Conservation (phyloP, 345 rosid species). For the Zanthoxylum bungeanum region DNA sequence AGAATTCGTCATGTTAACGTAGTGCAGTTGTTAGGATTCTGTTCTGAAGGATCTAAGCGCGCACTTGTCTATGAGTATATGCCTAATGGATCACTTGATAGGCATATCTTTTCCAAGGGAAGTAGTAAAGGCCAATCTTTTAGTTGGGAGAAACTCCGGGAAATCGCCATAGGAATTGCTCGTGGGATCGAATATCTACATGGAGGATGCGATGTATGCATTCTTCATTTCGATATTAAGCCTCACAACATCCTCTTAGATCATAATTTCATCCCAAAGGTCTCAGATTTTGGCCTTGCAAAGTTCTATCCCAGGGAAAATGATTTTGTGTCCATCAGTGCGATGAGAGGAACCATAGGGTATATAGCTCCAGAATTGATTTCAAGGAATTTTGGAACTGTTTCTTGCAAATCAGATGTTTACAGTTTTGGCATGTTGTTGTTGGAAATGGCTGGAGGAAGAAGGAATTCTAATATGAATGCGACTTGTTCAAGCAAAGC, state of each 20-base stretch:
- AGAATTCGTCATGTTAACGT: slow-evolving; percentile 12
- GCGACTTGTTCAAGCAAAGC: slow-evolving; percentile 4
- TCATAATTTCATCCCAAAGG: slow-evolving; percentile 20
- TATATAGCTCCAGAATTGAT: slow-evolving; percentile 8
- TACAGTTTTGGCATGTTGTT: slow-evolving; percentile 14
- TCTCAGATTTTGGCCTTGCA: slow-evolving; percentile 31
- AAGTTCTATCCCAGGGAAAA: slow-evolving; percentile 18
- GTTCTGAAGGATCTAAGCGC: not conserved
- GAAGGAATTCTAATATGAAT: not conserved
- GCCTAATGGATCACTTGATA: slow-evolving; percentile 13
- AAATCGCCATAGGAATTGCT: slow-evolving; percentile 26
- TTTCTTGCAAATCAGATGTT: slow-evolving; percentile 11
- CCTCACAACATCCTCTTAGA: slow-evolving; percentile 16
- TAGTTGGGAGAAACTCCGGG: not conserved
- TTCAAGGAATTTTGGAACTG: slow-evolving; percentile 5
- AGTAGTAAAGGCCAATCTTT: not conserved
- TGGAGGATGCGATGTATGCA: slow-evolving; percentile 18
- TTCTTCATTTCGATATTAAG: slow-evolving; percentile 32
- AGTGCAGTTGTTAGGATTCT: slow-evolving; percentile 3
- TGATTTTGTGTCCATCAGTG: slow-evolving; percentile 11
- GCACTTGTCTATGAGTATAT: slow-evolving; percentile 10
- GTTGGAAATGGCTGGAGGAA: slow-evolving; percentile 16
- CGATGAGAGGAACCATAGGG: slow-evolving; percentile 20
- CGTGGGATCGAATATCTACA: slow-evolving; percentile 27
- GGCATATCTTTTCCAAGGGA: not conserved